Evolutionary conservation across 805 yeast genomes (phyloP).

Genomic region (Candida oleophila): DNA sequence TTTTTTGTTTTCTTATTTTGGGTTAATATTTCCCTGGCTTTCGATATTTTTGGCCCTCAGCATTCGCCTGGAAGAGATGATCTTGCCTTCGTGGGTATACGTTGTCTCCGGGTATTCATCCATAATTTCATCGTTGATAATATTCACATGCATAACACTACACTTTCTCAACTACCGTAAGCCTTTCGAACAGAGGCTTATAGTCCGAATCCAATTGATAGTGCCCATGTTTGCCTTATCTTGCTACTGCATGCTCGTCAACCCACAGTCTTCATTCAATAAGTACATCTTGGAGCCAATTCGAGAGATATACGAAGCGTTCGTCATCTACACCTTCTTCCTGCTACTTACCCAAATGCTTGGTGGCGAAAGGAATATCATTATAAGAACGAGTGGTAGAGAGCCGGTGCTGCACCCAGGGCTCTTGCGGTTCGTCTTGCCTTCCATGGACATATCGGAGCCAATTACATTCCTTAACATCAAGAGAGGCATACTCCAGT

Average conservation of each 20-base stretch:
- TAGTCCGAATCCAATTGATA: conserved; percentile 76
- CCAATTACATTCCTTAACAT: conserved; percentile 74
- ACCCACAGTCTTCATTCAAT: conserved; percentile 41
- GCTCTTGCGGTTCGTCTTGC: conserved; percentile 46
- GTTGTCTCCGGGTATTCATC: conserved; percentile 22
- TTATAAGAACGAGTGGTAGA: conserved; percentile 67
- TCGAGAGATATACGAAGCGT: conserved; percentile 91
- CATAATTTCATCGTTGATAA: conserved; percentile 19
- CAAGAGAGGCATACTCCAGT: conserved; percentile 86
- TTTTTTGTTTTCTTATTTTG: no score
- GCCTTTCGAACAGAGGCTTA: conserved; percentile 83
- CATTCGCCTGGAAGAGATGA: neutral
- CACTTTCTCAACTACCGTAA: conserved; percentile 70
- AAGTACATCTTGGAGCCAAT: conserved; percentile 62
- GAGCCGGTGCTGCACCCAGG: conserved; percentile 70
- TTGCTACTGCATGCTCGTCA: conserved; percentile 57
- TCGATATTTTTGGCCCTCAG: neutral
- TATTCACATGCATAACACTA: conserved; percentile 23
- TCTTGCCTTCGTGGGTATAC: conserved; percentile 16
- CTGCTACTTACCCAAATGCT: conserved; percentile 75
- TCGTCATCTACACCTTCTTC: conserved; percentile 92
- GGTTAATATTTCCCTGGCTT: neutral
- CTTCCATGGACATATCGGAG: conserved; percentile 77
- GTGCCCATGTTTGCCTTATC: conserved; percentile 79
- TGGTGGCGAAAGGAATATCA: conserved; percentile 90